Base-by-base conservation (phyloP, 2,329 filamentous ascomycete species). In the Fusarium avenaceum region DNA sequence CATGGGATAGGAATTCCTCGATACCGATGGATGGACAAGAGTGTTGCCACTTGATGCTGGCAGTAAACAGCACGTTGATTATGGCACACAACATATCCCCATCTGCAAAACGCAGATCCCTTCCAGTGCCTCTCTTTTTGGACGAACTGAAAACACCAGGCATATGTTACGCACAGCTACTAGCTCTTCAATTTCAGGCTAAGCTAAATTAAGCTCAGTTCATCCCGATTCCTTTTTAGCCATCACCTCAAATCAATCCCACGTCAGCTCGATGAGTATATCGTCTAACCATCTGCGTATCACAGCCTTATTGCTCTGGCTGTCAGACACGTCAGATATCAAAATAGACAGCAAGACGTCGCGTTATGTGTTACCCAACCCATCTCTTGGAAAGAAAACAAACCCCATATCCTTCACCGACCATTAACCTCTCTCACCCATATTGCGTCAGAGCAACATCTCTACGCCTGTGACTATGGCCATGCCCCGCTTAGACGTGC, bases 401-500 rank as follows among this genome's bases (percentile, higher is more conserved):
- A 63, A 38, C 28, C 33, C 20, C 44, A 54, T 50, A 49, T 39
- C 32, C 51, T 50, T 52, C 65, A 66, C 65, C 65, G 53, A 45
- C 60, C 65, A 32, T 54, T 35, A 40, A 48, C 43, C 47, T 48
- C 42, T 47, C 42, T 57, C 60, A 53, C 49, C 32, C 33, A 40
- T 48, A 63, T 67, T 57, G 66, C 61, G 61, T 69, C 65, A 69
- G 55, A 38, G 63, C 32, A 53, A 42, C 13, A 63, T 48, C 35
- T 42, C 8, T 35, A 35, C 33, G 35, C 35, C 17, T 44, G 30
- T 33, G 30, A 7, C 30, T 33, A 33, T 33, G 13, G 10, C 17
- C 8, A 48, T 54, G 46, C 65, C 65, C 61, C 56, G 56, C 65
- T 52, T 48, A 24, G 44, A 57, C 62, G 58, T 47, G 61, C 52